A percentile compares a stretch with the other conserved stretches of the same genome.
Conservation (phyloP, 2,329 filamentous ascomycete genomes). For the Escovopsis sp. region DNA sequence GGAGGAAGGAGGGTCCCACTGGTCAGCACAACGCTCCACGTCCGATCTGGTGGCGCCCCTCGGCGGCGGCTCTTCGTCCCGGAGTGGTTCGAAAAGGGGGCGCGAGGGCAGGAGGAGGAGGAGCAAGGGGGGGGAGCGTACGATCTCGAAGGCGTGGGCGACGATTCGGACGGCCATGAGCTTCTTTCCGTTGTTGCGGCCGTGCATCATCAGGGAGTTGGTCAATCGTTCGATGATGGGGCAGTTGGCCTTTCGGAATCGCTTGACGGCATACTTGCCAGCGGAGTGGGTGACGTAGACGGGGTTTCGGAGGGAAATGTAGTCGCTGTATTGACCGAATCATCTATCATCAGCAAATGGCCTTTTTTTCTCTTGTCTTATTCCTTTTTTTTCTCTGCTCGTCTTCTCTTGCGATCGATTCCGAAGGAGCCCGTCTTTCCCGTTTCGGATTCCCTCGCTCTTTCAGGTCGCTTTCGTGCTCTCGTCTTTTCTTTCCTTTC, state of each 20-base stretch:
- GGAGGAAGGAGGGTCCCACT: constrained; percentile 1
- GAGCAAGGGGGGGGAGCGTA: constrained; percentile 38
- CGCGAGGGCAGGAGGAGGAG: neutral
- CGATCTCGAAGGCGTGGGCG: constrained; percentile 98
- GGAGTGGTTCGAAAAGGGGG: neutral
- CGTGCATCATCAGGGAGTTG: constrained; percentile 99
- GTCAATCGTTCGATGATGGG: constrained; percentile 99
- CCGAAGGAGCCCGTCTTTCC: no score
- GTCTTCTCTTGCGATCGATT: constrained; percentile 1
- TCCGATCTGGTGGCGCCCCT: no score
- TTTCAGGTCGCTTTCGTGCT: no score
- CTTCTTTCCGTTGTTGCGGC: constrained; percentile 99
- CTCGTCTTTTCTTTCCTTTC: neutral
- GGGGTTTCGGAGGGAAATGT: constrained; percentile 97
- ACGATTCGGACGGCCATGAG: constrained; percentile 99
- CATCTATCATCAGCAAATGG: constrained; percentile 16
- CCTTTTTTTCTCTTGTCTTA: no score
- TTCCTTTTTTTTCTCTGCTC: neutral
- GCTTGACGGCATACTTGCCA: constrained; percentile 96
- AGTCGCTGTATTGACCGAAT: constrained; percentile 54
- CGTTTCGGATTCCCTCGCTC: no score
- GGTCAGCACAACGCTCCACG: constrained; percentile 13
- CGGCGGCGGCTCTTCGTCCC: no score
- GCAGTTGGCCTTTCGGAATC: constrained; percentile 99
- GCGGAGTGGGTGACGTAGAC: constrained; percentile 99